Evolutionary conservation across 148 eudicot species (phyloP).

Genomic region (Agrostemma githago): DNA sequence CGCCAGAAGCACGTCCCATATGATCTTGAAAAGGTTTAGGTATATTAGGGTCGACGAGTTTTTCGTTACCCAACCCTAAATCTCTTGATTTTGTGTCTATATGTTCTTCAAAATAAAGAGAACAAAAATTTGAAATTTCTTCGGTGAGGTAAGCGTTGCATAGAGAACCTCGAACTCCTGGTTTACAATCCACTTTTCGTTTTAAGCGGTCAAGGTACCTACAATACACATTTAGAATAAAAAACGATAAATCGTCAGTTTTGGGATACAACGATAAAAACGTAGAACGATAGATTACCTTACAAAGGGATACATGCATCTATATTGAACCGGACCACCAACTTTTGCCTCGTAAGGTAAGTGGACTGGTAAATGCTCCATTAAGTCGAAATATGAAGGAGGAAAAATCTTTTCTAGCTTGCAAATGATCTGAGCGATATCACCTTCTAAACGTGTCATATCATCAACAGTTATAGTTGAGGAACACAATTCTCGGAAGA

Average conservation of each 20-base stretch:
- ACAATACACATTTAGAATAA: too few species aligned
- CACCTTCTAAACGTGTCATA: neutral
- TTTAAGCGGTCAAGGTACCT: neutral
- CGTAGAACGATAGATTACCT: too few species aligned
- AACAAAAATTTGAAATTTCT: neutral
- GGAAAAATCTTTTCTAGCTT: neutral
- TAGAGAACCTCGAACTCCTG: neutral
- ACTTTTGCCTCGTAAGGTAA: too few species aligned
- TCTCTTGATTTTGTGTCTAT: neutral
- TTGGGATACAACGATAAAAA: too few species aligned
- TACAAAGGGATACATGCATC: neutral
- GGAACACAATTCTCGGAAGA: slow-evolving; percentile 6
- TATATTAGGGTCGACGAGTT: neutral
- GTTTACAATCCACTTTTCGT: neutral
- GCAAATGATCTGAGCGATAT: neutral
- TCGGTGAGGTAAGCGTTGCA: neutral
- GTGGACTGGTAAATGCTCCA: too few species aligned
- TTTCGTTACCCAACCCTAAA: neutral
- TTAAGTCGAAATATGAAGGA: neutral
- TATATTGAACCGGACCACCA: neutral
- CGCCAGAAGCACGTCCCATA: too few species aligned
- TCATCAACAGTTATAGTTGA: neutral
- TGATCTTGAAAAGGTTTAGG: neutral
- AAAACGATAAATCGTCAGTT: too few species aligned
- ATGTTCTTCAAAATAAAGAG: neutral